These are phyloP conservation scores for Fraxinus xanthoxyloides DNA, from an alignment of 305 asterid genomes.

Conservation along the genomic window DNA sequence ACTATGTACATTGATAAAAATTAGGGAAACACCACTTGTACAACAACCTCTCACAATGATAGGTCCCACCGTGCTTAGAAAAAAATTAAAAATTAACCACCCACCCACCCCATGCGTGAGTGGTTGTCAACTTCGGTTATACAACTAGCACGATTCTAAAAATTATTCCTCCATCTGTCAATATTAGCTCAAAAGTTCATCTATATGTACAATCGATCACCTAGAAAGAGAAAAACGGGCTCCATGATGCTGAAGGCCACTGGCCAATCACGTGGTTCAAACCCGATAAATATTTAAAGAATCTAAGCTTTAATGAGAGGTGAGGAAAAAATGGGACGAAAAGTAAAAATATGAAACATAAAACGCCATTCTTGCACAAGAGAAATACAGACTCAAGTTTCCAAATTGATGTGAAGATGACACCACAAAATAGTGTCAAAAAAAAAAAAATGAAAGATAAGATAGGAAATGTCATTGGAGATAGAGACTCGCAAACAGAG, in stretches of 20 bases:
- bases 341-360: background rate
- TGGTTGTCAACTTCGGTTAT: no score
- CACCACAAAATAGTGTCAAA: background rate
- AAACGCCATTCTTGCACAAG: background rate
- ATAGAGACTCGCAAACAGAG: slow-evolving; percentile 23
- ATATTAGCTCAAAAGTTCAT: background rate
- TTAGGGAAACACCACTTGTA: no score
- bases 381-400: background rate
- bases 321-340: background rate
- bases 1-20: background rate
- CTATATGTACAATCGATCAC: slow-evolving; percentile 5
- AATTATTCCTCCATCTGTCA: background rate
- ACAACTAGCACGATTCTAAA: no score
- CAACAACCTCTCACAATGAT: no score
- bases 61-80: no score
- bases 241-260: background rate
- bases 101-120: no score
- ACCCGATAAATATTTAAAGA: background rate
- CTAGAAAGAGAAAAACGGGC: background rate
- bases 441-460: slow-evolving; percentile 1
- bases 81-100: no score
- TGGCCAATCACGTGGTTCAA: slow-evolving; percentile 13
- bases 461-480: slow-evolving; percentile 24
- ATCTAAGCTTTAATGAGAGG: background rate
- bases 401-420: slow-evolving; percentile 15